A percentile compares a stretch with the other conserved stretches of the same genome.
These are phyloP conservation scores for Anthracocystis panici-leucophaei DNA, from an alignment of 1,284 basidiomycete species.

Conservation along the genomic window DNA sequence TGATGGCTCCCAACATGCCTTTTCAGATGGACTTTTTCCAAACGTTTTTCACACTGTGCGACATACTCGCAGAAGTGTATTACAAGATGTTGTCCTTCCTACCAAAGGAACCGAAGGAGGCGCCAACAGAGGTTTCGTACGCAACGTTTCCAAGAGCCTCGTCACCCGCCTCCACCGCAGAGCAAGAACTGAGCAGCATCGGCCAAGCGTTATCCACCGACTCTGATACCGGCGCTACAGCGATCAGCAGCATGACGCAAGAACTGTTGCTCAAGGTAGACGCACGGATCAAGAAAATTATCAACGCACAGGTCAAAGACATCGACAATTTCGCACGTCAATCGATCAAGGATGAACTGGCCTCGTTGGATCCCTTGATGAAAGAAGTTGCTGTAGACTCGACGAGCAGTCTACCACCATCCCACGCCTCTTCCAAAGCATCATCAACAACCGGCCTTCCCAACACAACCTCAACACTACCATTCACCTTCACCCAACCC, in stretches of 20 bases:
- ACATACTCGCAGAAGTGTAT: conserved; percentile 59
- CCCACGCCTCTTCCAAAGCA: not conserved
- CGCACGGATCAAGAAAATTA: conserved; percentile 55
- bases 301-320: conserved; percentile 52
- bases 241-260: conserved; percentile 34
- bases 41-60: conserved; percentile 58
- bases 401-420: too few species aligned
- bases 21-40: conserved; percentile 60
- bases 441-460: conserved; percentile 17
- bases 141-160: conserved; percentile 13
- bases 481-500: conserved; percentile 15
- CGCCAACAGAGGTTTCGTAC: not conserved
- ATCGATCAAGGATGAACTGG: conserved; percentile 57
- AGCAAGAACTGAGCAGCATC: conserved; percentile 23
- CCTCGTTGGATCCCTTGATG: conserved; percentile 46
- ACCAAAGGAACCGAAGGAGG: conserved; percentile 12
- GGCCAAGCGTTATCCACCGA: conserved; percentile 16
- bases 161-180: conserved; percentile 21
- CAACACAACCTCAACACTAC: conserved; percentile 11
- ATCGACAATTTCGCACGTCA: conserved; percentile 54
- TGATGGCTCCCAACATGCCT: conserved; percentile 77
- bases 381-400: conserved; percentile 17
- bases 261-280: conserved; percentile 59
- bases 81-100: conserved; percentile 55
- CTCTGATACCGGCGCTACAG: not conserved